Evolutionary conservation across 2,329 filamentous ascomycete genomes (phyloP).

Genomic region (Fusarium sp.): DNA sequence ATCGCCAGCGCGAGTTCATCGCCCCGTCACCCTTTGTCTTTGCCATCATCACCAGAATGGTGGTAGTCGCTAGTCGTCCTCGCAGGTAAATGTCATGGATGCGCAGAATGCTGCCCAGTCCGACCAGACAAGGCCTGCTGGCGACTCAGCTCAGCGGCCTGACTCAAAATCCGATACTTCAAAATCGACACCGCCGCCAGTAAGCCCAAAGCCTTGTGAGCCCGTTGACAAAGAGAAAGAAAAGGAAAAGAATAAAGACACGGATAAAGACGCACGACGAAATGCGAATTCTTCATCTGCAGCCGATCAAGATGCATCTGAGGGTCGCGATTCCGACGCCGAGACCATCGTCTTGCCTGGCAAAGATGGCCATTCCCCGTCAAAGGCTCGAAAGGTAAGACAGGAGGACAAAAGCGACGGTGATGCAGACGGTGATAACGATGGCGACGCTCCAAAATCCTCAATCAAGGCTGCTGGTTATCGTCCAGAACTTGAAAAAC

Average conservation of each 20-base stretch:
- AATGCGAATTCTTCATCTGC: conserved; percentile 49
- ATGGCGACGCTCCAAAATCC: conserved; percentile 54
- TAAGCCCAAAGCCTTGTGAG: conserved; percentile 43
- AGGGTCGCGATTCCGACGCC: conserved; percentile 76
- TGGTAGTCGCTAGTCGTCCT: conserved; percentile 64
- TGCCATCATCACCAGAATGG: conserved; percentile 64
- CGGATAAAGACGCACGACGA: conserved; percentile 47
- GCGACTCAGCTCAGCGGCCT: conserved; percentile 64
- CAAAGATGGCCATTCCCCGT: conserved; percentile 73
- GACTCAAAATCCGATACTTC: conserved; percentile 39
- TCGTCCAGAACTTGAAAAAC: conserved; percentile 52
- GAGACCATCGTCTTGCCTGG: conserved; percentile 78
- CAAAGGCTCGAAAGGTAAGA: conserved; percentile 73
- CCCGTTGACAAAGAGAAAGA: conserved; percentile 42
- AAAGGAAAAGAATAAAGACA: conserved; percentile 36
- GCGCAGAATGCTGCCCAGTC: conserved; percentile 75
- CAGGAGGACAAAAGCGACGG: conserved; percentile 73
- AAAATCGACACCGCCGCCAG: conserved; percentile 43
- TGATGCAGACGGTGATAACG: conserved; percentile 53
- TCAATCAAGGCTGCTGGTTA: conserved; percentile 50
- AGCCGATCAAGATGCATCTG: conserved; percentile 54
- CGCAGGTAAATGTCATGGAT: conserved; percentile 75
- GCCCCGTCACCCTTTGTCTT: conserved; percentile 37
- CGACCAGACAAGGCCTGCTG: conserved; percentile 69
- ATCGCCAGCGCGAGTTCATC: conserved; percentile 45